phyloP scores from a whole-genome alignment of 2,329 filamentous ascomycete genomes.

The Waltergamsia citrina region DNA sequence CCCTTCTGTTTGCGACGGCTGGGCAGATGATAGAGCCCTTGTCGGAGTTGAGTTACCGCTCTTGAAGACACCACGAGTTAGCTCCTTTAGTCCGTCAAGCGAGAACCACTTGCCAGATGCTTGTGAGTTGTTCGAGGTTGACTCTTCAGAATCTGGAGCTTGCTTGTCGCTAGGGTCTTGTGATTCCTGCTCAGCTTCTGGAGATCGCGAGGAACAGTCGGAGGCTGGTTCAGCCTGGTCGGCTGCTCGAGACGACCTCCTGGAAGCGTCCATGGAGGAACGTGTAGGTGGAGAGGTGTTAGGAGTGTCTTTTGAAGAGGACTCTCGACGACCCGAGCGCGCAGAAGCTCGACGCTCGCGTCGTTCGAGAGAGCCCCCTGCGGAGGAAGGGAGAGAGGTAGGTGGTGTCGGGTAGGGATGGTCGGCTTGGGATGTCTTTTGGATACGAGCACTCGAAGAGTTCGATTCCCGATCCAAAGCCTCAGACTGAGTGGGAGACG shows the following conservation, averaged over 20 bases:
- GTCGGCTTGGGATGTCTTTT: slow-evolving; percentile 21
- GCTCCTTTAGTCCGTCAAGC: slow-evolving; percentile 66
- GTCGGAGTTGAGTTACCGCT: slow-evolving; percentile 87
- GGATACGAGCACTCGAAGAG: slow-evolving; percentile 7
- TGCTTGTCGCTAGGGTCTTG: too few species aligned
- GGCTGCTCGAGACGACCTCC: slow-evolving; percentile 1
- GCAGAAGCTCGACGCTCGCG: too few species aligned
- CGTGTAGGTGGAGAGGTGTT: background rate
- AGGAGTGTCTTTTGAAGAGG: too few species aligned
- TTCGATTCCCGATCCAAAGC: slow-evolving; percentile 19
- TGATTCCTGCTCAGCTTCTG: too few species aligned
- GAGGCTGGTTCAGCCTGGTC: background rate
- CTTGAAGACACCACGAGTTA: slow-evolving; percentile 78
- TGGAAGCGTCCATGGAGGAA: background rate
- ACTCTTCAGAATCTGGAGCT: background rate
- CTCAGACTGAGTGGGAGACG: slow-evolving; percentile 27
- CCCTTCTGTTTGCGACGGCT: slow-evolving; percentile 38
- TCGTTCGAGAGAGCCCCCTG: slow-evolving; percentile 12
- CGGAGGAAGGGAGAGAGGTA: slow-evolving; percentile 36
- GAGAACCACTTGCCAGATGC: slow-evolving; percentile 47
- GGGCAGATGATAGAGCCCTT: slow-evolving; percentile 65
- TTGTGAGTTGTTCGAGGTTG: slow-evolving; percentile 21
- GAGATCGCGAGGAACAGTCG: background rate
- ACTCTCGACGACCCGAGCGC: too few species aligned
- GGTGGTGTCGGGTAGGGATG: slow-evolving; percentile 48